Percentiles rank a stretch among this genome's conserved stretches.
Conservation (phyloP, 306 rosid species). For the Quercus suber region DNA sequence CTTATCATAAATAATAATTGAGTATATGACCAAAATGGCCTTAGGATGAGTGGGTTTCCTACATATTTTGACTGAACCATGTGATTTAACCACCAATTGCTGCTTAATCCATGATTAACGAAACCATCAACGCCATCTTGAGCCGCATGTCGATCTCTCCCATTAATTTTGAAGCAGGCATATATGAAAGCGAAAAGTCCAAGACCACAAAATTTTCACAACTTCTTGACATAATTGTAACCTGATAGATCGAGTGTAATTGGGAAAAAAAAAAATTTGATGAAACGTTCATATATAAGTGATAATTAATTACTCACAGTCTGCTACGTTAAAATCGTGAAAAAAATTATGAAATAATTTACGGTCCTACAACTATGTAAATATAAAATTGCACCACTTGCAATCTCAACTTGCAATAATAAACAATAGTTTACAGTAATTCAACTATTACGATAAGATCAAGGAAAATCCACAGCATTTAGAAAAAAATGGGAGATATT, state of each 20-base stretch:
- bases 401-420: background rate
- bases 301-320: accelerated
- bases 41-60: no score
- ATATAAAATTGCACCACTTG: background rate
- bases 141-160: background rate
- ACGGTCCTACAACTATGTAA: no score
- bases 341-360: no score
- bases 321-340: accelerated
- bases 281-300: accelerated
- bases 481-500: background rate
- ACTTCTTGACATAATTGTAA: no score
- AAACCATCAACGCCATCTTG: background rate
- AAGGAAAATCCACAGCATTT: background rate
- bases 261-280: no score
- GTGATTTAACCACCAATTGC: background rate
- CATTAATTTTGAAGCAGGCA: background rate
- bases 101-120: background rate
- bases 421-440: background rate
- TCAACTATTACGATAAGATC: background rate
- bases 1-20: no score
- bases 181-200: no score
- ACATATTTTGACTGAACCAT: background rate
- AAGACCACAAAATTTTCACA: no score
- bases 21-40: no score
- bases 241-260: accelerated